Evolutionary conservation across 768 basidiomycete species (phyloP), one percentile per base, ranked within the genome.

Genomic region (Calvatia gigantea): DNA sequence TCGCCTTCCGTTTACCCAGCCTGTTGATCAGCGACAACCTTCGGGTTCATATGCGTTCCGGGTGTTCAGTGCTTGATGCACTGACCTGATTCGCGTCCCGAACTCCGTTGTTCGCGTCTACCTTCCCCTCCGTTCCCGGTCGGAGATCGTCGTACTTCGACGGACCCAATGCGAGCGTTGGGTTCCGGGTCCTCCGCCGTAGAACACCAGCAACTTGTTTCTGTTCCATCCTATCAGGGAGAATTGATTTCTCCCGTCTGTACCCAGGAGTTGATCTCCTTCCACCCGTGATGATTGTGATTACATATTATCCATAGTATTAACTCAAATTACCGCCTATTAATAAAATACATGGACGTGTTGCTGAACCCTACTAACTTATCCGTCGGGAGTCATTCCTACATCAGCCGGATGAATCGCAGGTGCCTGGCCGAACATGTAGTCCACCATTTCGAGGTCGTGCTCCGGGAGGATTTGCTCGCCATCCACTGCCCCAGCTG

Each of bases 31-130:
- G 50, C 50, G 38, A 33, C 23, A 41, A 27, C 50, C 50, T 51
- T 51, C 25, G 50, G 50, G 29, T 28, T 39, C 6, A 51, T 12
- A 41, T 51, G 50, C 50, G 27, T 51, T 28, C 50, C 37, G 38
- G 50, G n/a, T n/a, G 14, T 41, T 39, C 38, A 51, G 50, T 51
- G 50, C 50, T 51, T n/a, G 50, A 51, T 35, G 50, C 38, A 28
- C 50, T 51, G 38, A n/a, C 50, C 38, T 41, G 50, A 51, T 51
- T 51, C 50, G 50, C 50, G 28, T 41, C 29, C 50, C 37, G 50
- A 51, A 51, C 50, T 41, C n/a, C 15, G 50, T 39, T 51, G 37
- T 17, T 15, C 23, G 41, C 25, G 29, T 23, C n/a, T n/a, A n/a
- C n/a, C n/a, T n/a, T n/a, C n/a, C 21, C 33, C 15, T 6, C 12